Base-by-base conservation (phyloP, 257 asterid species). In the Vinca minor region DNA sequence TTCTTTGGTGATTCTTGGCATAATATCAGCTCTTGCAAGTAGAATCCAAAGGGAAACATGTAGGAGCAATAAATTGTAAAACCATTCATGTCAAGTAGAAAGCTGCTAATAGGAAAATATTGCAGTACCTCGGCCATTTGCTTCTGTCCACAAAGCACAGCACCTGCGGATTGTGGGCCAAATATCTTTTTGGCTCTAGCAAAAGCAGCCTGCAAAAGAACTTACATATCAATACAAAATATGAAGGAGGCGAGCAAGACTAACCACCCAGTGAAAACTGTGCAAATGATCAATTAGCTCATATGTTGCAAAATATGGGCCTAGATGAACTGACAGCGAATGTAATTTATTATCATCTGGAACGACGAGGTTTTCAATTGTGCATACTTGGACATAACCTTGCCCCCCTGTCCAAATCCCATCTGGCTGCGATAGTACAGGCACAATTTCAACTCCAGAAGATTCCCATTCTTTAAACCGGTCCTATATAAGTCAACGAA, bases 131-230 rank as follows among this genome's bases (percentile, higher is more conserved):
- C 96, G 50, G 98, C 77, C 98, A 91, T 91, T 65, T 80, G 87
- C 66, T 79, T 88, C 63, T 81, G 91, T 69, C 98, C 98, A 77
- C 96, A 91, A 26, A 91, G 96, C 75, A 91, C 87, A 5, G 88
- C 96, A 52, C 92, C 95, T 34, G 94, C 79, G 29, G 86, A 85
- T 62, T 76, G 74, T 5, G 98, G 92, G 56, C 50, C 79, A 48
- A 83, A 81, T 70, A 85, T 67, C 71, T 71, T 74, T 73, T 86
- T 88, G 3, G 82, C 87, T 78, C 85, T 78, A 56, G 92, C 76
- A 81, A 88, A 88, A 50, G 95, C 96, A 64, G 88, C 86, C 96
- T 86, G 80, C 73, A 81, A 79, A 72, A 75, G 66, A 58, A 71
- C 53, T 34, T 32, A 62, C 45, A 7, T 64, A 45, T 71, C 49